Evolutionary conservation across 129 eudicot species (phyloP), one percentile per base, ranked within the genome.

Genomic region (Pseudognaphalium luteoalbum): DNA sequence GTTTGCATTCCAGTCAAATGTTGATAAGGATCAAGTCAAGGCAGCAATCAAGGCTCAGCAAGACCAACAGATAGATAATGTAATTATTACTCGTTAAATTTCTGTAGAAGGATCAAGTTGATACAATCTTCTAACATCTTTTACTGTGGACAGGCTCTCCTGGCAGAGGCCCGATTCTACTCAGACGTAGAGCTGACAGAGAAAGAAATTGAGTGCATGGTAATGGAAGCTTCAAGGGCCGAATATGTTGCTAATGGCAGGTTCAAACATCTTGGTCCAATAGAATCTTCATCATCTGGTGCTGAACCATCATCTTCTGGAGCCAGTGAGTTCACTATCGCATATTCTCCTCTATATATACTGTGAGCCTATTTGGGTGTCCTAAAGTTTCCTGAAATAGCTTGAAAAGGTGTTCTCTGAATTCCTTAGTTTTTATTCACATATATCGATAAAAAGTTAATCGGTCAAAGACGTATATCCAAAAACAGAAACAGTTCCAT

Each of bases 1-100:
- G 15, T 33, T 69, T 39, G 32, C 81, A 59, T 70, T 77, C 51
- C 85, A 95, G 99, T 76, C 85, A 30, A 88, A 95, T 25, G 82
- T 87, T 68, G 97, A 91, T 60, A 89, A 80, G 88, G 97, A 91
- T 95, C 88, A 95, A 77, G 94, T 95, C 59, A 91, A 91, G 79
- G 99, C 99, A 33, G 99, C 99, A 7, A 91, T 95, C n/a, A 95
- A 86, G 86, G 99, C 99, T 77, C 99, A 91, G 76, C 99, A 95
- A 69, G 99, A 95, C 44, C 99, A 91, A 52, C 99, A 95, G 85
- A 95, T 95, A 66, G 96, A 95, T 81, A 91, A 91, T 81, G 99
- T 83, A 73, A 83, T 76, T 22, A 83, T 76, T 22, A 47, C 2
- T 83, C 66, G 62, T 35, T 33, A 16, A 50, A 74, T 20, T 15